Evolutionary conservation across 306 rosid species (phyloP).

Genomic region (Elaeagnus macrophylla): DNA sequence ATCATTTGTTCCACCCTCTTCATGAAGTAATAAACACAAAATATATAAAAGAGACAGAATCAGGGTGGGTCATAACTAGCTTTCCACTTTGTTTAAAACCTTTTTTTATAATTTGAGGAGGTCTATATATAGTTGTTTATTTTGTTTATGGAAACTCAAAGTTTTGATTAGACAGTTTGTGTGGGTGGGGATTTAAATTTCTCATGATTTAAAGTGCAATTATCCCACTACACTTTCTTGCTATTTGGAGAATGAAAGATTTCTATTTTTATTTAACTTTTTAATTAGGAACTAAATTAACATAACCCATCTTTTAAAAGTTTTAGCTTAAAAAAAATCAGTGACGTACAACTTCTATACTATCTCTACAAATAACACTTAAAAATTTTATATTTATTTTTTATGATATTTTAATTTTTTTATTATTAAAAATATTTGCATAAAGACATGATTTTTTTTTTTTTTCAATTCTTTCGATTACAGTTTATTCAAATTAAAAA

Average conservation of each 20-base stretch:
- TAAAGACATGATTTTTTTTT: too few species aligned
- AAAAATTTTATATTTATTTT: too few species aligned
- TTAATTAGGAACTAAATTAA: too few species aligned
- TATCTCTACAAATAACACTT: too few species aligned
- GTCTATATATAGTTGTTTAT: background rate
- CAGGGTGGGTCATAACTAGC: constrained; percentile 32
- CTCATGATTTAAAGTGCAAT: constrained; percentile 36
- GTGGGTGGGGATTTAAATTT: constrained; percentile 28
- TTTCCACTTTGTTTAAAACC: constrained; percentile 24
- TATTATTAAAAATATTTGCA: too few species aligned
- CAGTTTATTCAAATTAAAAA: too few species aligned
- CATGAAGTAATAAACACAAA: constrained; percentile 14
- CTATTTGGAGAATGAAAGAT: constrained; percentile 28
- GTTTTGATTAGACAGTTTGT: constrained; percentile 38
- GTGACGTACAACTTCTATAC: too few species aligned
- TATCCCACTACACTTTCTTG: constrained; percentile 18
- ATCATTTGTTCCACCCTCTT: constrained; percentile 29
- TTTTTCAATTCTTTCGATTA: too few species aligned
- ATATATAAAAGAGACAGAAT: constrained; percentile 28
- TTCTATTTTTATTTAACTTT: background rate
- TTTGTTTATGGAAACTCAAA: constrained; percentile 20
- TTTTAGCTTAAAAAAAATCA: too few species aligned
- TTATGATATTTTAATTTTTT: too few species aligned
- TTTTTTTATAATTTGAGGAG: constrained; percentile 8
- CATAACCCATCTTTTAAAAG: too few species aligned